These are phyloP conservation scores for Cladobotryum mycophilum DNA, from an alignment of 2,329 filamentous ascomycete genomes.

Conservation along the genomic window DNA sequence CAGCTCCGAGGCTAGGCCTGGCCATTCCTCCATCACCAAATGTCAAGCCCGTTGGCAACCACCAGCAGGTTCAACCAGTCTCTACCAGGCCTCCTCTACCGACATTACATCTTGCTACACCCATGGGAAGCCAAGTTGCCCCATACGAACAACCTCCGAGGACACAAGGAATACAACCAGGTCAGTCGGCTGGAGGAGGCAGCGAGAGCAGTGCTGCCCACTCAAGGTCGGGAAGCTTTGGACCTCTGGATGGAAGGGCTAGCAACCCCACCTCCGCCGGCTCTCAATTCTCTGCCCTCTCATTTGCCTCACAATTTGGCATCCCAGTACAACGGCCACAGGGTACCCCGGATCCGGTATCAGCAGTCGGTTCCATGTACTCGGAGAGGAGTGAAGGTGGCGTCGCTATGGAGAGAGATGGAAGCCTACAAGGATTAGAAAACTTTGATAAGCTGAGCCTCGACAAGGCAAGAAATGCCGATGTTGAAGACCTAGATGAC, in stretches of 20 bases:
- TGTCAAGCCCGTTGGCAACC: constrained; percentile 64
- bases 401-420: constrained; percentile 73
- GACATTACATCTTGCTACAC: constrained; percentile 79
- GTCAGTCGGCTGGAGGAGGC: constrained; percentile 64
- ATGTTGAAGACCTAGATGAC: constrained; percentile 92
- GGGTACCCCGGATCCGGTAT: constrained; percentile 76
- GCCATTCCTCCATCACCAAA: constrained; percentile 86
- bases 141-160: constrained; percentile 60
- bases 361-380: constrained; percentile 78
- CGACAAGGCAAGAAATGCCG: constrained; percentile 74
- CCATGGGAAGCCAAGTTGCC: constrained; percentile 71
- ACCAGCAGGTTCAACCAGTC: constrained; percentile 33
- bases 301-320: constrained; percentile 67
- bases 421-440: constrained; percentile 69
- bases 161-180: constrained; percentile 48
- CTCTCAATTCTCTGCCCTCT: constrained; percentile 78
- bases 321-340: constrained; percentile 60
- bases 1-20: constrained; percentile 73
- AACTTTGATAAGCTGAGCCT: constrained; percentile 74
- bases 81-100: constrained; percentile 54
- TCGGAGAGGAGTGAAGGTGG: constrained; percentile 74
- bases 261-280: constrained; percentile 81
- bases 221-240: constrained; percentile 79
- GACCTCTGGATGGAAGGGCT: constrained; percentile 64
- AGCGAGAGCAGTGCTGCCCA: constrained; percentile 75